Percentiles rank a stretch among this genome's conserved stretches.
Evolutionary conservation across 163 green algal species (phyloP).

Genomic region (Picocystis sp.): DNA sequence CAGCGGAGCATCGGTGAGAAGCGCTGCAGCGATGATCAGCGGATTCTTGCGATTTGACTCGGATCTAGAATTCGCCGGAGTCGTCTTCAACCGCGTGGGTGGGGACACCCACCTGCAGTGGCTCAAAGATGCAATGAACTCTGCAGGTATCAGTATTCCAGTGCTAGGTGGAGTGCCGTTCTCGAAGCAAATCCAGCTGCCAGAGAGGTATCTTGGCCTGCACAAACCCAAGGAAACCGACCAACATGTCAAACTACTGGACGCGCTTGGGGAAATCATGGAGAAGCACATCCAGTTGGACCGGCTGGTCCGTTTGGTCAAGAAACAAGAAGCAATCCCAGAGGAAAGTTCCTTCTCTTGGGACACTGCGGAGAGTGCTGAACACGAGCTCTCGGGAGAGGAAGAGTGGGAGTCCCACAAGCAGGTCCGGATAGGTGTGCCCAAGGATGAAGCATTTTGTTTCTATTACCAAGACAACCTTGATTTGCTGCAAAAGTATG

Average conservation of each 20-base stretch:
- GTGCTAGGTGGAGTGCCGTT: slow-evolving; percentile 15
- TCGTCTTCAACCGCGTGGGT: slow-evolving; percentile 40
- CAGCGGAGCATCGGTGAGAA: slow-evolving; percentile 42
- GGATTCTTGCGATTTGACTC: slow-evolving; percentile 42
- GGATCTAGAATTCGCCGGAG: slow-evolving; percentile 28
- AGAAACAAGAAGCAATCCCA: slow-evolving; percentile 7
- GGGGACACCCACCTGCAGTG: slow-evolving; percentile 6
- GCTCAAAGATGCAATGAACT: slow-evolving; percentile 8
- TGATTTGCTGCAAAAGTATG: slow-evolving; percentile 33
- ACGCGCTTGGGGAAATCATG: slow-evolving; percentile 23
- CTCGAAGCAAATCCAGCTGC: slow-evolving; percentile 16
- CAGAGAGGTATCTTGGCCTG: slow-evolving; percentile 41
- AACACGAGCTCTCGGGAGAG: background rate
- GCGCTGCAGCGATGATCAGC: slow-evolving; percentile 48
- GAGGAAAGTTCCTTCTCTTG: background rate
- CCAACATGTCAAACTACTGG: slow-evolving; percentile 13
- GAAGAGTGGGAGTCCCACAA: slow-evolving; percentile 1
- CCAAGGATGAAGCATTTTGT: slow-evolving; percentile 61
- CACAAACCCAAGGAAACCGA: slow-evolving; percentile 22
- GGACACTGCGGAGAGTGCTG: background rate
- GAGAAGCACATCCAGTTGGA: slow-evolving; percentile 39
- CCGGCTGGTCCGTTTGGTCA: slow-evolving; percentile 27
- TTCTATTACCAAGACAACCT: slow-evolving; percentile 76
- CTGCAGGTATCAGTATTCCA: slow-evolving; percentile 9
- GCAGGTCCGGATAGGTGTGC: slow-evolving; percentile 45